Base-by-base conservation (phyloP, 2,329 filamentous ascomycete genomes). In the Dactylonectria estremocensis region DNA sequence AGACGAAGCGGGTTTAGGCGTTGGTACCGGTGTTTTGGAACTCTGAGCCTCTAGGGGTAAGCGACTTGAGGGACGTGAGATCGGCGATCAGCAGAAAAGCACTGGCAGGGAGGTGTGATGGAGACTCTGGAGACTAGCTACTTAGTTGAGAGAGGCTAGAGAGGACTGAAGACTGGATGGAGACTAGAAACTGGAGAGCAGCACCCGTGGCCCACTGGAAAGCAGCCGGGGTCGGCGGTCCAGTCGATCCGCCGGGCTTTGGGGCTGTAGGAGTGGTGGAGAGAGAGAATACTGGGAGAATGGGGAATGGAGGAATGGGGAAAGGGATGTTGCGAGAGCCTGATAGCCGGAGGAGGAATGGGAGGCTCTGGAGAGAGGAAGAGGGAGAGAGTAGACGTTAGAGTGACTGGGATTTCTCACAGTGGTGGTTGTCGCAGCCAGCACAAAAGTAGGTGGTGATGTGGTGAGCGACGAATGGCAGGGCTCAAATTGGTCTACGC, bases 31-130 rank as follows among this genome's bases (percentile, higher is more conserved):
- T 48, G 64, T 20, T 66, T 56, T 49, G 50, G 57, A 28, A 57
- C 45, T 53, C 46, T 37, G 52, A 53, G 24, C 24, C 24, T 28
- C 24, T 28, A 7, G 7, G 24, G 24, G 24, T 28, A 28, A 28
- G 24, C 4, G 7, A 28, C 24, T 35, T 46, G 46, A 45, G 57
- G 56, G 55, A 66, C 53, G 45, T 31, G 49, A 37, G 57, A 66
- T 61, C 57, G 64, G 58, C 50, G 64, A 66, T 66, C 64, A 58
- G 64, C 64, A 55, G 49, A 18, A 18, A 58, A 50, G 48, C 31
- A 31, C 50, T 31, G 54, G 45, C 64, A 61, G 64, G 63, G 63
- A 66, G 56, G 63, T 50, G 56, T 56, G 13, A 50, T 49, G 52
- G 58, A 61, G 52, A 50, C 24, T 28, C 24, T 28, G 50, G 28